Conservation (phyloP, 192 early-diverging fungal genomes). For the Coemansia sp. region DNA sequence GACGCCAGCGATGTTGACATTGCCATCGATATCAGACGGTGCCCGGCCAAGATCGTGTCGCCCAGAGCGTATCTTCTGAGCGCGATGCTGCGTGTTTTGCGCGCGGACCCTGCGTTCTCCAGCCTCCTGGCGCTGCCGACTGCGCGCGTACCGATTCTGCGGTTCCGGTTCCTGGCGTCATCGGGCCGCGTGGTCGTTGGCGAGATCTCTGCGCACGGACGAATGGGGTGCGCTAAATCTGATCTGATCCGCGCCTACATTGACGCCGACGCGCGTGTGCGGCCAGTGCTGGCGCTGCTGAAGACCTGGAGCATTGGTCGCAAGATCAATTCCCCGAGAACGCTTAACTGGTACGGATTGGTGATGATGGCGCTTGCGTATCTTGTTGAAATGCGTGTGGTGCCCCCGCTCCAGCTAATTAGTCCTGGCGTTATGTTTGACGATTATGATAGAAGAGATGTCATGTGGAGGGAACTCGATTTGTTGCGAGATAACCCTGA, state of each 20-base stretch:
- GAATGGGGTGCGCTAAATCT: conserved; percentile 25
- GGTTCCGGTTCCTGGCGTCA: conserved; percentile 11
- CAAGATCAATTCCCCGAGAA: conserved; percentile 11
- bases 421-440: background rate
- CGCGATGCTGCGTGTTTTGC: background rate
- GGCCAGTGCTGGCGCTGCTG: conserved; percentile 22
- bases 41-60: background rate
- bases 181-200: conserved; percentile 13
- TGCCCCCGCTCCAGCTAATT: conserved; percentile 47
- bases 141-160: conserved; percentile 41
- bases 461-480: conserved; percentile 12
- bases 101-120: background rate
- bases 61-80: background rate
- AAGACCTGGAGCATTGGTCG: conserved; percentile 34
- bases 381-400: conserved; percentile 30
- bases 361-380: conserved; percentile 48
- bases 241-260: conserved; percentile 26
- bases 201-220: conserved; percentile 36
- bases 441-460: background rate
- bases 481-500: conserved; percentile 10
- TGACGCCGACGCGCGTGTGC: conserved; percentile 26
- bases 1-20: conserved; percentile 36
- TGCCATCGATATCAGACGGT: background rate
- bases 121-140: conserved; percentile 13
- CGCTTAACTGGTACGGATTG: conserved; percentile 41